Evolutionary conservation across 805 yeast species (phyloP), one percentile per base, ranked within the genome.

Genomic region (Dipodascopsis uninucleata): DNA sequence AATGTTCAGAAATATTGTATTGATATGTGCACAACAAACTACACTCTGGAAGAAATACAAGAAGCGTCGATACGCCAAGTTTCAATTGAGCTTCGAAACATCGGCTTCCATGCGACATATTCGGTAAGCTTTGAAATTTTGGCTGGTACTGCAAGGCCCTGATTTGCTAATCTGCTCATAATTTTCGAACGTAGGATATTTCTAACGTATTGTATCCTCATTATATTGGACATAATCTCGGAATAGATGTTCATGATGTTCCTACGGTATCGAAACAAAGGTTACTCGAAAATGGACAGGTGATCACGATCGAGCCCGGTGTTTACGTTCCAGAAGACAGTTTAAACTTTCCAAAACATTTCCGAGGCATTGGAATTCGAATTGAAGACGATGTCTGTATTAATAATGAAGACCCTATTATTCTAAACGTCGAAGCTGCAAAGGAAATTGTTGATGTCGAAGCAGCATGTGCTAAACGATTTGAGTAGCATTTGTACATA

Each of bases 271-370:
- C 90, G 2, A 72, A 87, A 52, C 69, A 68, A 43, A 71, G 72
- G 18, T 67, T 68, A 25, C 62, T 93, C 36, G 66, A 65, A 36
- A 69, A 71, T 17, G 89, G 89, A 18, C 94, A 87, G 61, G 97
- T 90, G 3, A 71, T 93, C 37, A 93, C 99, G 1, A 79, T 94
- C 20, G 99, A 94, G 63, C 98, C 98, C 0, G 99, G 98, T 22
- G 74, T 93, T 23, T 93, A 93, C 62, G 76, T 94, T 33, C 97
- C 98, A 1, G 71, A 76, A 54, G 71, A 71, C 55, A 79, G 75
- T 43, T 55, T 61, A 21, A 71, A 69, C 46, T 90, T 81, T 74
- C 97, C 98, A 18, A 71, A 75, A 50, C 78, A 78, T 56, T 90
- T 77, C 68, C 81, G 85, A 59, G 89, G 89, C 24, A 82, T 93